These are phyloP conservation scores for Fonsecaea pedrosoi DNA, from an alignment of 2,329 filamentous ascomycete species.

Conservation along the genomic window DNA sequence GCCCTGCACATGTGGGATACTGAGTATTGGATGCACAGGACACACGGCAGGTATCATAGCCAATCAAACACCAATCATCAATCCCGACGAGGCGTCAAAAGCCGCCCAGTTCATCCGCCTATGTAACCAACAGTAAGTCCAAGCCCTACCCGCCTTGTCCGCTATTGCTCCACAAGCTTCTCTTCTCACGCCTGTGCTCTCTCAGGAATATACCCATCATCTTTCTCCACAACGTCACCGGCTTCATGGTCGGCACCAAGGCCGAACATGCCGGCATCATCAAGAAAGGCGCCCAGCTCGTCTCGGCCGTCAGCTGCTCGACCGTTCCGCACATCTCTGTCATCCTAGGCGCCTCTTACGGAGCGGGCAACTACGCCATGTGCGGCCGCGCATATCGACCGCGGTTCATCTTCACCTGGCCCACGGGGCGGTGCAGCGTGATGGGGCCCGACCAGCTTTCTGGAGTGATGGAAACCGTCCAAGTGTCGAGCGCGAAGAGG, in stretches of 20 bases:
- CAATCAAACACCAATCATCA: slow-evolving; percentile 52
- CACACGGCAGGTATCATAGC: slow-evolving; percentile 48
- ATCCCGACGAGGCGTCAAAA: slow-evolving; percentile 51
- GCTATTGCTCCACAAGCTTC: too few relatives aligned
- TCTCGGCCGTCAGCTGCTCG: slow-evolving; percentile 54
- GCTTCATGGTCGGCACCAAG: slow-evolving; percentile 57
- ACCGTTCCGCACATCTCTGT: slow-evolving; percentile 55
- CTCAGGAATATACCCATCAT: slow-evolving; percentile 48
- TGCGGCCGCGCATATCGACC: slow-evolving; percentile 53
- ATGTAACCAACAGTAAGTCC: slow-evolving; percentile 49
- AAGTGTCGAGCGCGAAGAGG: too few relatives aligned
- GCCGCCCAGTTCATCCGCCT: slow-evolving; percentile 53
- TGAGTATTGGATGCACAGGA: too few relatives aligned
- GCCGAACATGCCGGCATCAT: slow-evolving; percentile 55
- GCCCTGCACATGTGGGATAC: too few relatives aligned
- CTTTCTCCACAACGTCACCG: slow-evolving; percentile 57
- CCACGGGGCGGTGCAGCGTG: slow-evolving; percentile 49
- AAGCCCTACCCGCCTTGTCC: too few relatives aligned
- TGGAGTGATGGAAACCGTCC: slow-evolving; percentile 46
- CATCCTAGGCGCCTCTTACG: slow-evolving; percentile 55
- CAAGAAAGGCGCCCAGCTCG: slow-evolving; percentile 54
- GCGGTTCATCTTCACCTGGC: slow-evolving; percentile 54
- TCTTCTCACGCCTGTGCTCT: too few relatives aligned
- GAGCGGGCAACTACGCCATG: slow-evolving; percentile 58
- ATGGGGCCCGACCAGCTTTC: slow-evolving; percentile 52